These are phyloP conservation scores for Claviceps sp. DNA, from an alignment of 2,329 filamentous ascomycete genomes.

Conservation along the genomic window DNA sequence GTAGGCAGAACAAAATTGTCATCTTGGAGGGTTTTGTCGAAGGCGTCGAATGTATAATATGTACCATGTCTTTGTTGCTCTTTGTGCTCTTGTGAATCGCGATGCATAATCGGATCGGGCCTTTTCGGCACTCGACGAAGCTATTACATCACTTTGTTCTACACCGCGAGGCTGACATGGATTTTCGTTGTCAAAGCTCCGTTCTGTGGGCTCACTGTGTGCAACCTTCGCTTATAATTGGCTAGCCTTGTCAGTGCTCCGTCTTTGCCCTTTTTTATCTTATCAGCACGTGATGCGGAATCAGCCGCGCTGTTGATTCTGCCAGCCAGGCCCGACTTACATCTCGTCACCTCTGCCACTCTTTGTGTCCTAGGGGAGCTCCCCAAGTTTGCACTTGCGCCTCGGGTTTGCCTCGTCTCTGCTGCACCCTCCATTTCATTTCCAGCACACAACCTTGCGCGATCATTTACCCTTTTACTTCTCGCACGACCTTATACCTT, in stretches of 20 bases:
- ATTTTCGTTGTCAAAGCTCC: not conserved
- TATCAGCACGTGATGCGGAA: slow-evolving; percentile 24
- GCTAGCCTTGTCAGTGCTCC: not conserved
- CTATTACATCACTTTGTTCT: not conserved
- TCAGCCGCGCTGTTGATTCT: slow-evolving; percentile 15
- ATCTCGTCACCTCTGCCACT: slow-evolving; percentile 21
- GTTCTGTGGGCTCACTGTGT: not conserved
- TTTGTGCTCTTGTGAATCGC: too few species aligned
- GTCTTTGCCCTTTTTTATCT: slow-evolving; percentile 3
- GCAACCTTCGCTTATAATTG: not conserved
- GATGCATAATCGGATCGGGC: too few species aligned
- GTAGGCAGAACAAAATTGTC: not conserved
- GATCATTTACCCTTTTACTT: not conserved
- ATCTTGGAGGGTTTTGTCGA: too few species aligned
- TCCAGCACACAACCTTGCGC: not conserved
- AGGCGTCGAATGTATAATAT: too few species aligned
- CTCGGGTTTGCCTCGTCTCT: slow-evolving; percentile 7
- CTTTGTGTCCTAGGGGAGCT: slow-evolving; percentile 17
- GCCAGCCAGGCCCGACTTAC: slow-evolving; percentile 15
- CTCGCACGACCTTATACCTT: not conserved
- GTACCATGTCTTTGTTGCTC: too few species aligned
- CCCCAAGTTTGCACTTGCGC: slow-evolving; percentile 21
- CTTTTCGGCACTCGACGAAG: too few species aligned
- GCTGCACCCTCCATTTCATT: not conserved
- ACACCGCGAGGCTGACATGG: not conserved